These are phyloP conservation scores for Tulasnella calospora DNA, from an alignment of 768 basidiomycete species.

Conservation along the genomic window DNA sequence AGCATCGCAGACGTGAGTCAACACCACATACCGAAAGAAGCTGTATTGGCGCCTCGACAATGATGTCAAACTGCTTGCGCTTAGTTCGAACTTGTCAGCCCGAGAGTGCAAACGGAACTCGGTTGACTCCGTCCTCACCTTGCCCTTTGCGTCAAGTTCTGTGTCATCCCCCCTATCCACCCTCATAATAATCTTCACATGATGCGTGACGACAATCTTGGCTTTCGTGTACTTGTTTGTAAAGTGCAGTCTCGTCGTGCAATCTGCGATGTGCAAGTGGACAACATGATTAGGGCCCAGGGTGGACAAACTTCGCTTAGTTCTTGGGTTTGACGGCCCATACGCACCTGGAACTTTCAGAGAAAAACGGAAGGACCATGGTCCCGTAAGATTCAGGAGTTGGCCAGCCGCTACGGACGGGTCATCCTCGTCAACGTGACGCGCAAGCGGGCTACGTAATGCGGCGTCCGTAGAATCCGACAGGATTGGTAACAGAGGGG, in stretches of 20 bases:
- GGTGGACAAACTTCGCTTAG: background rate
- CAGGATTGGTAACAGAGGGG: constrained; percentile 71
- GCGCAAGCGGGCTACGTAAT: constrained; percentile 44
- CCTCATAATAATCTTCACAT: constrained; percentile 74
- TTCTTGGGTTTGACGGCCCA: background rate
- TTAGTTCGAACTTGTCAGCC: background rate
- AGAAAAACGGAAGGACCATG: constrained; percentile 16
- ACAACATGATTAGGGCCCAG: background rate
- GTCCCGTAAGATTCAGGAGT: background rate
- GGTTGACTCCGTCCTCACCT: constrained; percentile 35
- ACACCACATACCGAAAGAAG: constrained; percentile 69
- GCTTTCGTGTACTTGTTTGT: constrained; percentile 74
- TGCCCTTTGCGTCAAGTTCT: constrained; percentile 59
- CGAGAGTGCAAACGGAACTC: background rate
- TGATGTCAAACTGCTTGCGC: constrained; percentile 78
- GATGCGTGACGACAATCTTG: constrained; percentile 70
- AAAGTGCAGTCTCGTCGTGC: constrained; percentile 51
- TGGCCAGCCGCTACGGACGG: constrained; percentile 5
- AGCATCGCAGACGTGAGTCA: background rate
- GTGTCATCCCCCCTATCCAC: constrained; percentile 75
- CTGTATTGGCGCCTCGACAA: constrained; percentile 77
- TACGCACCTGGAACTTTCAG: constrained; percentile 17
- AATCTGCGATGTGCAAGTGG: constrained; percentile 31
- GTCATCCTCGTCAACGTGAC: constrained; percentile 41
- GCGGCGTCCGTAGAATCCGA: constrained; percentile 60